These are phyloP conservation scores for Pythium inflatum DNA, from an alignment of 352 stramenopile genomes.

Conservation along the genomic window DNA sequence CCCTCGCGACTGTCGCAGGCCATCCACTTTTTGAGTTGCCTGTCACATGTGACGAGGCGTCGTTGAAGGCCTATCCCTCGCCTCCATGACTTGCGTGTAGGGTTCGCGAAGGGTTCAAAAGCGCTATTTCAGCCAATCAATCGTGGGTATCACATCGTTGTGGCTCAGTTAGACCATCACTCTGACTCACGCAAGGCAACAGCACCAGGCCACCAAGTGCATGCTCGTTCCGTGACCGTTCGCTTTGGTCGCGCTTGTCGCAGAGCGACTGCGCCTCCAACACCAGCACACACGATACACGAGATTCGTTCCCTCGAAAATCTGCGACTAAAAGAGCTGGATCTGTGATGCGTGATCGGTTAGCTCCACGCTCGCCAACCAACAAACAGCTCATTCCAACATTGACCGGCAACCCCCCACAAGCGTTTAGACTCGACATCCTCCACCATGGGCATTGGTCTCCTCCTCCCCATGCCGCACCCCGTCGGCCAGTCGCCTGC, in stretches of 20 bases:
- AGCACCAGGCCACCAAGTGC: not conserved
- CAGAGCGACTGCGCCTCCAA: not conserved
- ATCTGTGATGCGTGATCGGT: no score
- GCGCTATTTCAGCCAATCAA: not conserved
- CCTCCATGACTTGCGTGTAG: not conserved
- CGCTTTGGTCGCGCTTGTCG: conserved; percentile 1
- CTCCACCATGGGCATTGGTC: not conserved
- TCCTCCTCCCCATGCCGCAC: conserved; percentile 1
- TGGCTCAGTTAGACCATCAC: conserved; percentile 3
- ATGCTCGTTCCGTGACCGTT: not conserved
- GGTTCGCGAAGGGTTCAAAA: not conserved
- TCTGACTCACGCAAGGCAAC: not conserved
- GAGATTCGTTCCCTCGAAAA: not conserved
- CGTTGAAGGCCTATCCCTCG: conserved; percentile 2
- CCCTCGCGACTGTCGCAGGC: no score
- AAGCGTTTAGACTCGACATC: no score
- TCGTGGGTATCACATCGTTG: not conserved
- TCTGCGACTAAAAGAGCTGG: no score
- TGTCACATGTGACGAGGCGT: conserved; percentile 6
- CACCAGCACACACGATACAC: conserved; percentile 5
- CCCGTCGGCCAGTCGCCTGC: not conserved
- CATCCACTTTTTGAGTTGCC: no score
- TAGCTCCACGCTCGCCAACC: not conserved
- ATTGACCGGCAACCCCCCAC: not conserved
- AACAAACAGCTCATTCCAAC: not conserved